These are phyloP conservation scores for Arabidopsis thaliana DNA, from an alignment of 345 rosid genomes.

Conservation along the genomic window TAIR10.1 NC_003074.8:10698501-10699000, in stretches of 20 bases:
- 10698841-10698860: background rate
- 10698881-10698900: background rate
- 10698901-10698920: background rate
- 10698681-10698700: constrained; percentile 9
- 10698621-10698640: background rate
- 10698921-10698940: background rate
- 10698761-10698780: constrained; percentile 20
- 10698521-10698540: background rate
- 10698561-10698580: constrained; percentile 3
- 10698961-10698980: background rate
- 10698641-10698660: background rate
- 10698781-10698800: background rate
- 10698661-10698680: background rate
- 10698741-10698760: constrained; percentile 4
- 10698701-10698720: constrained; percentile 1
- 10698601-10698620: background rate
- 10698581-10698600: background rate
- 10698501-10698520: background rate
- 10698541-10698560: background rate
- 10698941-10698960: background rate
- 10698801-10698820: constrained; percentile 1
- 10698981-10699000: constrained; percentile 5
- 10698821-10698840: constrained; percentile 7
- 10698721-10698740: constrained; percentile 3
- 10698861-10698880: background rate